Conservation (phyloP, 2,329 filamentous ascomycete genomes). For the Endothia cerciana region DNA sequence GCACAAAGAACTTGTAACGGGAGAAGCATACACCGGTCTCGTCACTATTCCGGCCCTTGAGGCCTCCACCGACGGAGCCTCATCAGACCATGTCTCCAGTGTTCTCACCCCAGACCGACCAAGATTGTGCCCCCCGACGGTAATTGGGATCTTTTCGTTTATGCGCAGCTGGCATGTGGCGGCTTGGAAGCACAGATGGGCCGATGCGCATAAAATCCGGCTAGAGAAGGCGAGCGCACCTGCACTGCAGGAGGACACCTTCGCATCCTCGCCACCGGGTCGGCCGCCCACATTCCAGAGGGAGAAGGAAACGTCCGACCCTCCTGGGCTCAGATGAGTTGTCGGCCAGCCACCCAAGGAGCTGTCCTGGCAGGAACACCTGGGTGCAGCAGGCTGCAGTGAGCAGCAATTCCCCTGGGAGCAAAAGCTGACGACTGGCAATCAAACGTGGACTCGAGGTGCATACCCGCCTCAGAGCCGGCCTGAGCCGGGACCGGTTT, state of each 20-base stretch:
- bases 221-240: not conserved
- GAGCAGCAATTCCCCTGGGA: not conserved
- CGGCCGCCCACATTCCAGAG: not conserved
- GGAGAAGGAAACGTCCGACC: not conserved
- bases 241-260: not conserved
- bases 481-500: not conserved
- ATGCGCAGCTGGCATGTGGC: conserved; percentile 2
- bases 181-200: not conserved
- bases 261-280: not conserved
- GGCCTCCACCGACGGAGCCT: not conserved
- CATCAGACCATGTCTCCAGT: not conserved
- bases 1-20: too few species aligned
- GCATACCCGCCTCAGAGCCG: conserved; percentile 4
- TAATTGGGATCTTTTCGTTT: not conserved
- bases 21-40: not conserved
- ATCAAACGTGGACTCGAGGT: not conserved
- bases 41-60: not conserved
- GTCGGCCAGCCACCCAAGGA: too few species aligned
- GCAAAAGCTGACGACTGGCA: not conserved
- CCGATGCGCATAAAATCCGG: not conserved
- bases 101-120: not conserved
- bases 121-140: not conserved
- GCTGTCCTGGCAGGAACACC: not conserved
- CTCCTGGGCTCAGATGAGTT: too few species aligned
- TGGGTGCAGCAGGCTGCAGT: not conserved